Percentiles rank a stretch among this genome's conserved stretches.
phyloP scores from a whole-genome alignment of 2,329 filamentous ascomycete species.

The Penicillium janthinellum region DNA sequence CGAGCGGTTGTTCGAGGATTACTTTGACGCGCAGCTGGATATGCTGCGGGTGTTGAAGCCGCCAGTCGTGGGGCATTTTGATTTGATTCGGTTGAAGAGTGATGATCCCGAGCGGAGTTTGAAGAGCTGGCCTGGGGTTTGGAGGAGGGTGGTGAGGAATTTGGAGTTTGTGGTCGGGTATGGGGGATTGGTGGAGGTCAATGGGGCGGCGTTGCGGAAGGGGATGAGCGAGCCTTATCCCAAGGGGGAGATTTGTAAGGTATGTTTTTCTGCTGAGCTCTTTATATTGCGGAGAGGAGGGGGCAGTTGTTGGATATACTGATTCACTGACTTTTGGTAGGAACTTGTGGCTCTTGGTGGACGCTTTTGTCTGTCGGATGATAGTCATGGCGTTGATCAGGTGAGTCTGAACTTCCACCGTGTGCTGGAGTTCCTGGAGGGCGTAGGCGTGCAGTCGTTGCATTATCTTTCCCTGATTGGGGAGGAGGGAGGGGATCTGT shows the following conservation, averaged over 20 bases:
- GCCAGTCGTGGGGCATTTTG: conserved; percentile 87
- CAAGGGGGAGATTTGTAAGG: conserved; percentile 73
- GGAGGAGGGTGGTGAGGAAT: conserved; percentile 74
- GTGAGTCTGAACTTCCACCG: conserved; percentile 80
- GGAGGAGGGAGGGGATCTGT: conserved; percentile 18
- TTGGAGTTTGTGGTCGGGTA: conserved; percentile 69
- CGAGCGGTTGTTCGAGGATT: conserved; percentile 73
- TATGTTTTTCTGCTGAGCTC: conserved; percentile 40
- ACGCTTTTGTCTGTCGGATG: conserved; percentile 87
- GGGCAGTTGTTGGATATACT: not conserved
- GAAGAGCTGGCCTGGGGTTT: conserved; percentile 63
- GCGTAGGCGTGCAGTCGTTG: conserved; percentile 40
- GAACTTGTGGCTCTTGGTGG: conserved; percentile 73
- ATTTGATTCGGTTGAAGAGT: conserved; percentile 82
- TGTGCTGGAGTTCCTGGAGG: conserved; percentile 70
- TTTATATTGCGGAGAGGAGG: not conserved
- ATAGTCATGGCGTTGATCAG: conserved; percentile 87
- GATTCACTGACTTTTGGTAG: conserved; percentile 43
- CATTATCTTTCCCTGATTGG: conserved; percentile 39
- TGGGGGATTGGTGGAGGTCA: conserved; percentile 84
- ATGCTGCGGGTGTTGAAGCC: conserved; percentile 77
- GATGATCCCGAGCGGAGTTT: conserved; percentile 66
- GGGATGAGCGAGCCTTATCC: conserved; percentile 91
- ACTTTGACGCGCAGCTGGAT: conserved; percentile 82
- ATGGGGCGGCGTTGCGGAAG: conserved; percentile 84